phyloP scores from a whole-genome alignment of 495 filamentous ascomycete genomes.

The Oidiodendron maius region DNA sequence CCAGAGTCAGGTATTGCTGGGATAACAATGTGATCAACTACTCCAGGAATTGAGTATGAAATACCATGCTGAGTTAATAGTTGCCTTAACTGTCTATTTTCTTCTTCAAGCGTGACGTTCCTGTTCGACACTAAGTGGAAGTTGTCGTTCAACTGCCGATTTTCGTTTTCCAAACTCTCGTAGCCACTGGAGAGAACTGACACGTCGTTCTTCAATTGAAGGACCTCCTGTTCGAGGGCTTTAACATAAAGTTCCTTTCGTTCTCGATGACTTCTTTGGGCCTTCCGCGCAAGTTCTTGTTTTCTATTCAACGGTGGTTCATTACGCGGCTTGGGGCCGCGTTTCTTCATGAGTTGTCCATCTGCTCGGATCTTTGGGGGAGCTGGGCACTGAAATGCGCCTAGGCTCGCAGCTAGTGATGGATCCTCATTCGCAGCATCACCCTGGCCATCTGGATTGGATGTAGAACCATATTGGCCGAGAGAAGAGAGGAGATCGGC shows the following conservation, averaged over 20 bases:
- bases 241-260: background rate
- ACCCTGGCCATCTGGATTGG: too few species aligned
- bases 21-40: background rate
- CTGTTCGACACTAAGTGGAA: background rate
- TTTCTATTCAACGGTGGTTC: background rate
- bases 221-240: background rate
- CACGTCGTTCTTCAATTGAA: background rate
- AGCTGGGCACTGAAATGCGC: background rate
- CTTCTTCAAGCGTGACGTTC: background rate
- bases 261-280: background rate
- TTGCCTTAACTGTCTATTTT: background rate
- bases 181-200: background rate
- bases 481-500: too few species aligned
- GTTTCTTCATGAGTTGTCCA: background rate
- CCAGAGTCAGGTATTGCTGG: background rate
- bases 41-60: background rate
- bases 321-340: background rate
- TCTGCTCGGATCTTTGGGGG: background rate
- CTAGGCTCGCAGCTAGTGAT: too few species aligned
- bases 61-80: background rate
- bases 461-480: too few species aligned
- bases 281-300: background rate
- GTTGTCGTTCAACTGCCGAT: background rate
- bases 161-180: background rate
- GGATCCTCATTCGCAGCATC: too few species aligned